Evolutionary conservation across 176 grass and related monocot species (phyloP).

Genomic region (Raddia guianensis): DNA sequence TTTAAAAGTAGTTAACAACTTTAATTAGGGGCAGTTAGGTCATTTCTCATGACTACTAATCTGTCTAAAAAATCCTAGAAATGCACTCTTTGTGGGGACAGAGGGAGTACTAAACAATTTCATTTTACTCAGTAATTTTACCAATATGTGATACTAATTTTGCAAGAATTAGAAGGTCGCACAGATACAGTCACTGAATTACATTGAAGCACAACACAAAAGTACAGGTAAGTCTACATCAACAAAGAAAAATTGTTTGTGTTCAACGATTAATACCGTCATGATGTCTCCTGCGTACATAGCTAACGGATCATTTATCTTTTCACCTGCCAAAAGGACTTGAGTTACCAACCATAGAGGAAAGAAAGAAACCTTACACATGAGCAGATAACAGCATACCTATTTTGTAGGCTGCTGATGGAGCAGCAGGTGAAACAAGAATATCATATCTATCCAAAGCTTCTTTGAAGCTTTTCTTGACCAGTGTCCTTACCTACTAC

Average conservation of each 20-base stretch:
- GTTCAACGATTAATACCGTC: slow-evolving; percentile 64
- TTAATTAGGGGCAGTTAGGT: no score
- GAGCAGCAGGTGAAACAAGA: slow-evolving; percentile 87
- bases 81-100: no score
- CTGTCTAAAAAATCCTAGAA: no score
- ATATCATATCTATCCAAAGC: slow-evolving; percentile 76
- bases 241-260: neutral
- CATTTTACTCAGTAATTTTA: neutral
- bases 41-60: no score
- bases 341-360: slow-evolving; percentile 11
- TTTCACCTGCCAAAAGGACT: slow-evolving; percentile 71
- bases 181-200: neutral
- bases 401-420: slow-evolving; percentile 95
- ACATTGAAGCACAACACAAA: neutral
- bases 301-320: slow-evolving; percentile 91
- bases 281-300: slow-evolving; percentile 97
- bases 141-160: neutral
- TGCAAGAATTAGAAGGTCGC: neutral
- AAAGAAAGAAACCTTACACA: slow-evolving; percentile 18
- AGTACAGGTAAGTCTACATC: neutral
- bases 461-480: slow-evolving; percentile 89
- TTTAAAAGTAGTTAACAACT: no score
- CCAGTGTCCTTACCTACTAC: slow-evolving; percentile 91
- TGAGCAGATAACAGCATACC: slow-evolving; percentile 51
- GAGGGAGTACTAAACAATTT: neutral